Conservation (phyloP, 140 eudicot genomes). For the Bidens hawaiensis region DNA sequence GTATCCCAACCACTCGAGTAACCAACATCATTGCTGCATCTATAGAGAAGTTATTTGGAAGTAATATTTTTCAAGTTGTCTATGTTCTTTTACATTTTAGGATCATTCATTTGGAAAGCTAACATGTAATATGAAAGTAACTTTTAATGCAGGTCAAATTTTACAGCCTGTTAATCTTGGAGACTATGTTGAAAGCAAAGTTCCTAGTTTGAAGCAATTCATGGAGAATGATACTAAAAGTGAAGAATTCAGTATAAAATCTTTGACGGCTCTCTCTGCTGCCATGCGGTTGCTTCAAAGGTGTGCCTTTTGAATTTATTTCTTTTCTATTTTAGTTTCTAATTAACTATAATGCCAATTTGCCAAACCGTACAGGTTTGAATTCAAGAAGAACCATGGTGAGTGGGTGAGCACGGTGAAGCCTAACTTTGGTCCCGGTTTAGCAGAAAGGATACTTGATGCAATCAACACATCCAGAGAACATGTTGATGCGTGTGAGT, state of each 20-base stretch:
- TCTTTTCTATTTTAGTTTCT: not conserved
- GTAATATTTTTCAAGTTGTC: slow-evolving; percentile 25
- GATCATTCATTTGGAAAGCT: too few relatives aligned
- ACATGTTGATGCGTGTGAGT: slow-evolving; percentile 36
- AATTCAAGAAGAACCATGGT: slow-evolving; percentile 81
- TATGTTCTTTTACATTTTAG: not conserved
- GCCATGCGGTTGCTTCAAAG: slow-evolving; percentile 81
- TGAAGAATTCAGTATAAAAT: slow-evolving; percentile 49
- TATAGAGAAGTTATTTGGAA: slow-evolving; percentile 59
- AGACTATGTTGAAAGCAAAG: slow-evolving; percentile 51
- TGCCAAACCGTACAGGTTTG: slow-evolving; percentile 50
- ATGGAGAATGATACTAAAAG: slow-evolving; percentile 29
- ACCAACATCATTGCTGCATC: slow-evolving; percentile 37
- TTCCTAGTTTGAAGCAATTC: slow-evolving; percentile 74
- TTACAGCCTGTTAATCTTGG: slow-evolving; percentile 48
- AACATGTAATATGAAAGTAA: too few relatives aligned
- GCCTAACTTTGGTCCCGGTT: slow-evolving; percentile 78
- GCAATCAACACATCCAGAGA: slow-evolving; percentile 59
- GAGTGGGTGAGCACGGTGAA: slow-evolving; percentile 75
- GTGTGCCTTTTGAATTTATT: slow-evolving; percentile 28
- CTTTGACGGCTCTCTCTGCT: slow-evolving; percentile 76
- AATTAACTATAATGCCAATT: not conserved
- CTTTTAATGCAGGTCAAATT: slow-evolving; percentile 42
- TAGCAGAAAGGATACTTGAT: slow-evolving; percentile 70
- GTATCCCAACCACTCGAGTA: slow-evolving; percentile 47